Evolutionary conservation across 768 basidiomycete genomes (phyloP), one percentile per base, ranked within the genome.

Genomic region (Psilocybe tampanensis): DNA sequence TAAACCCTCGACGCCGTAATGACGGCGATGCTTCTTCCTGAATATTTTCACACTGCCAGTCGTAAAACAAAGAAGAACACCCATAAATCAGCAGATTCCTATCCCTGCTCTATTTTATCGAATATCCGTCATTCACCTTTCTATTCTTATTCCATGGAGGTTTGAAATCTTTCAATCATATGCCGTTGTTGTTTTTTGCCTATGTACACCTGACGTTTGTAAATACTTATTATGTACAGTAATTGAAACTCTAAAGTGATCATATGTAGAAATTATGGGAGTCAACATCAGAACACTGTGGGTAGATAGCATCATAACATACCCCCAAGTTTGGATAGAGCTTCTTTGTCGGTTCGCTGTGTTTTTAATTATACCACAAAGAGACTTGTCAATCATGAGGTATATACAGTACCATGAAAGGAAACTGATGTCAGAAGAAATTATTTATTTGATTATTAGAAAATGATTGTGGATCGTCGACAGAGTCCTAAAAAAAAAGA

Each of bases 401-500:
- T 13, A 29, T 29, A 29, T 29, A 29, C 29, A 29, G 29, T 29
- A 29, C 29, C 29, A 29, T 42, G 41, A 42, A 42, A 42, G 41
- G 41, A 42, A 17, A 42, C 19, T 13, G 15, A 42, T 19, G 19
- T 17, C 17, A 17, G 19, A 42, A 42, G 19, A 13, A 6, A 5
- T 6, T 42, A 5, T 42, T 42, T 42, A 6, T 42, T 13, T 42
- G 41, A 19, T 42, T 3, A 42, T 42, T 17, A 42, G 29, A 48
- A 32, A 45, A 8, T 12, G 22, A 8, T 11, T 24, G 44, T 6
- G 44, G 7, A 13, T 45, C 6, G 15, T 6, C 8, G 21, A 23
- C 8, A 26, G 12, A 48, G 2, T 29, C 3, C 17, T 17, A 58
- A 32, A 60, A 62, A 57, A 43, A 58, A 53, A 59, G 32, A 62